Conservation (phyloP, 2,329 filamentous ascomycete genomes). For the Nigrograna mackinnonii region DNA sequence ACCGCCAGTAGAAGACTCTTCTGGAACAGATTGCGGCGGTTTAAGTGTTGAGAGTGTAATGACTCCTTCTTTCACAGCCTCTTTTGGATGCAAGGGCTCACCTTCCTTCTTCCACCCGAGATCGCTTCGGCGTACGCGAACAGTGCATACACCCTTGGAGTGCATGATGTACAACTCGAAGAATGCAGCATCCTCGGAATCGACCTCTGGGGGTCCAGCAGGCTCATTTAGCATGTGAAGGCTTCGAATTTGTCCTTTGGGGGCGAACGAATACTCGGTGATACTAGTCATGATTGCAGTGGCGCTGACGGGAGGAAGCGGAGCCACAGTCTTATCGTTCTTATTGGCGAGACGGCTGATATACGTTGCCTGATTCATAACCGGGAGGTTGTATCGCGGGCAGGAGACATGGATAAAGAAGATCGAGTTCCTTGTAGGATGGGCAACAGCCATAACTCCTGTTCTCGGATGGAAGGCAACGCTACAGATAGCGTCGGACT, state of each 20-base stretch:
- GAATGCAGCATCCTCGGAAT: conserved; percentile 69
- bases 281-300: conserved; percentile 98
- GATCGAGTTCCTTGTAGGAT: conserved; percentile 94
- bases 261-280: conserved; percentile 89
- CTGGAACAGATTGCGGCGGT: conserved; percentile 29
- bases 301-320: conserved; percentile 79
- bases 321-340: conserved; percentile 56
- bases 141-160: conserved; percentile 91
- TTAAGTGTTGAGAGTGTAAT: conserved; percentile 74
- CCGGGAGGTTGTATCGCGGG: conserved; percentile 82
- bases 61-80: conserved; percentile 73
- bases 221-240: conserved; percentile 82
- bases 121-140: conserved; percentile 84
- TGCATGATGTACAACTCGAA: conserved; percentile 98
- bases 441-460: conserved; percentile 91
- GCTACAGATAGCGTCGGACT: conserved; percentile 97
- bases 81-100: conserved; percentile 78
- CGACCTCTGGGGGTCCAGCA: conserved; percentile 60
- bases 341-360: conserved; percentile 72
- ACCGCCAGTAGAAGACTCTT: conserved; percentile 41
- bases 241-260: conserved; percentile 85
- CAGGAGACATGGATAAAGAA: conserved; percentile 97
- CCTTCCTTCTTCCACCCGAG: conserved; percentile 90
- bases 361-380: conserved; percentile 85
- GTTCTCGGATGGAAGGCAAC: conserved; percentile 91